Evolutionary conservation across 1,139 yeast genomes (phyloP).

Genomic region (Yamadazyma epiphylla): DNA sequence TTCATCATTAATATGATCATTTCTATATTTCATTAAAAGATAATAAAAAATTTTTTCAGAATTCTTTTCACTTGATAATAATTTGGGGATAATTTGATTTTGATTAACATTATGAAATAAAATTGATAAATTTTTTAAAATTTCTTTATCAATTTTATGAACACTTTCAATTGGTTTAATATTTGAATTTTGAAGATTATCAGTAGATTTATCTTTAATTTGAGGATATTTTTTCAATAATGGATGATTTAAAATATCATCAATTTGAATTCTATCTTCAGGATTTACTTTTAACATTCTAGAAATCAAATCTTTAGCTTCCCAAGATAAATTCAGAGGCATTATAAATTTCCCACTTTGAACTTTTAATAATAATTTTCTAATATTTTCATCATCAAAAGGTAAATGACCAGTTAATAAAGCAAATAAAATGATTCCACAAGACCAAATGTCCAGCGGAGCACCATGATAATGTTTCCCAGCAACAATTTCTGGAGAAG

Average conservation of each 20-base stretch:
- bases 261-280: constrained; percentile 67
- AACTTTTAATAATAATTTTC: constrained; percentile 80
- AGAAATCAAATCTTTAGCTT: constrained; percentile 83
- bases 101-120: constrained; percentile 86
- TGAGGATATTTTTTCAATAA: constrained; percentile 69
- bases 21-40: constrained; percentile 75
- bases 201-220: constrained; percentile 15
- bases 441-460: constrained; percentile 97
- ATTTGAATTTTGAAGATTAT: constrained; percentile 25
- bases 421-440: constrained; percentile 94
- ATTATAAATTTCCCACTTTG: constrained; percentile 84
- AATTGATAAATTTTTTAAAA: constrained; percentile 79
- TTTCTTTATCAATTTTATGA: constrained; percentile 72
- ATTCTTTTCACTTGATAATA: constrained; percentile 53
- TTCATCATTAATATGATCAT: constrained; percentile 50
- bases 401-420: constrained; percentile 92
- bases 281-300: constrained; percentile 85
- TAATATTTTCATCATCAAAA: constrained; percentile 92
- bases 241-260: constrained; percentile 74
- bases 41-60: constrained; percentile 91
- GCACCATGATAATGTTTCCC: constrained; percentile 95
- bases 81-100: constrained; percentile 53
- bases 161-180: constrained; percentile 48
- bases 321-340: constrained; percentile 75
- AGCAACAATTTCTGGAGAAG: constrained; percentile 95